Percentiles rank a stretch among this genome's conserved stretches.
These are phyloP conservation scores for Mortierella sp. DNA, from an alignment of 371 early-diverging fungal genomes.

Conservation along the genomic window DNA sequence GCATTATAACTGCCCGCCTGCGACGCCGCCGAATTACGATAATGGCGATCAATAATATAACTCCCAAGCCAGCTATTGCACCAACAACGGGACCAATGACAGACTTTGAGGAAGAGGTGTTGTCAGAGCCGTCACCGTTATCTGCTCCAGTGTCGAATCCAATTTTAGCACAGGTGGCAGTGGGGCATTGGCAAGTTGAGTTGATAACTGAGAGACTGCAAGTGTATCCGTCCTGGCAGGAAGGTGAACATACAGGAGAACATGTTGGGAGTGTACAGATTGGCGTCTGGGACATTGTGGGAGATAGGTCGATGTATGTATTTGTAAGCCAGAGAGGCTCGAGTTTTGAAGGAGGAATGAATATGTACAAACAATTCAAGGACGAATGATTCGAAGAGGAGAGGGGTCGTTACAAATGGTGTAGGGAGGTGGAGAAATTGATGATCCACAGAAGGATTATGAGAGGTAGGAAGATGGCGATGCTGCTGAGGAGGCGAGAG, in stretches of 20 bases:
- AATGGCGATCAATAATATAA: conserved; percentile 19
- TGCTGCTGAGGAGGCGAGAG: not conserved
- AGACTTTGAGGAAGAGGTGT: not conserved
- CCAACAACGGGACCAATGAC: conserved; percentile 45
- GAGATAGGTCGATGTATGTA: not conserved
- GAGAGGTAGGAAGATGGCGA: not conserved
- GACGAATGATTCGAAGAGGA: too few species aligned
- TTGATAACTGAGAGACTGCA: conserved; percentile 27
- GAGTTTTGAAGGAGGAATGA: too few species aligned
- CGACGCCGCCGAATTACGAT: conserved; percentile 38
- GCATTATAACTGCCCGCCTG: conserved; percentile 17
- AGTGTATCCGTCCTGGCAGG: conserved; percentile 12
- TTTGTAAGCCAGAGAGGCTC: too few species aligned
- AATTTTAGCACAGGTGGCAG: conserved; percentile 30
- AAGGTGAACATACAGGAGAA: conserved; percentile 13
- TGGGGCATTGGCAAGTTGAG: conserved; percentile 22
- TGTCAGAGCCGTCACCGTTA: conserved; percentile 7
- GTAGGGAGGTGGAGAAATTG: not conserved
- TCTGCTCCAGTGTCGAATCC: conserved; percentile 30
- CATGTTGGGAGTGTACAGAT: not conserved
- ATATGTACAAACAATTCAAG: too few species aligned
- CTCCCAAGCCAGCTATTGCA: conserved; percentile 25
- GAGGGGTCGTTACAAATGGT: too few species aligned
- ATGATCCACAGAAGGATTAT: not conserved
- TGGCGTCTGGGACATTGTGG: not conserved